Conservation (phyloP, 352 stramenopile species). For the Pythium aphanidermatum region DNA sequence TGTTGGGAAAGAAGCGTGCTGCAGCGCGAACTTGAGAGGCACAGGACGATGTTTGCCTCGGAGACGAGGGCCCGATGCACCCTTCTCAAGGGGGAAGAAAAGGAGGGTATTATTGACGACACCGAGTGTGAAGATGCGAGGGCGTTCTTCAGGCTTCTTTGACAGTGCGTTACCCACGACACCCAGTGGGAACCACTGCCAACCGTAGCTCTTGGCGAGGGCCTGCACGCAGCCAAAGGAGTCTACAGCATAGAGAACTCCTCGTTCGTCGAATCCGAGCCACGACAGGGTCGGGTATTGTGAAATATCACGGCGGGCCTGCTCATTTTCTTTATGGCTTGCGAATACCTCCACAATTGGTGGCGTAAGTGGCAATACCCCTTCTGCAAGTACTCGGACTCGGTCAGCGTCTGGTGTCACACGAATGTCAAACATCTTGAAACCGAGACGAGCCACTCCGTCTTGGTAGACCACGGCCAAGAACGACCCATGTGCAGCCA, state of each 20-base stretch:
- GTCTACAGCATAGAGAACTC: conserved; percentile 67
- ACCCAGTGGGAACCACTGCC: conserved; percentile 70
- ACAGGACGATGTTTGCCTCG: conserved; percentile 70
- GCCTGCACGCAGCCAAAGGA: conserved; percentile 60
- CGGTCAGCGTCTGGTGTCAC: conserved; percentile 33
- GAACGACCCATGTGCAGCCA: conserved; percentile 45
- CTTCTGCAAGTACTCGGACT: conserved; percentile 38
- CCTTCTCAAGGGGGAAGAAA: conserved; percentile 65
- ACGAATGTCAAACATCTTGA: conserved; percentile 45
- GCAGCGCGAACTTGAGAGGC: conserved; percentile 53
- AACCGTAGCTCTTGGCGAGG: conserved; percentile 40
- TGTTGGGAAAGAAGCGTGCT: conserved; percentile 48
- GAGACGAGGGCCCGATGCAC: conserved; percentile 33
- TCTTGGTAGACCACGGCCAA: conserved; percentile 71
- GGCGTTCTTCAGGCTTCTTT: conserved; percentile 52
- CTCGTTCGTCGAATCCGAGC: conserved; percentile 72
- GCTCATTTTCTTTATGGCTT: conserved; percentile 61
- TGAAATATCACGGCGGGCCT: conserved; percentile 25
- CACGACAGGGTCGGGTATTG: conserved; percentile 62
- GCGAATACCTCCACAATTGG: conserved; percentile 58
- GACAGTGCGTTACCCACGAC: conserved; percentile 53
- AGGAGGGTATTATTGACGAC: conserved; percentile 68
- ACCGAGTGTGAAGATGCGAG: conserved; percentile 58
- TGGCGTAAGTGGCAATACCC: conserved; percentile 50
- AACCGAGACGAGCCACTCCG: conserved; percentile 35